These are phyloP conservation scores for Oryza australiensis DNA, from an alignment of 176 grass and related monocot genomes.

Conservation along the genomic window DNA sequence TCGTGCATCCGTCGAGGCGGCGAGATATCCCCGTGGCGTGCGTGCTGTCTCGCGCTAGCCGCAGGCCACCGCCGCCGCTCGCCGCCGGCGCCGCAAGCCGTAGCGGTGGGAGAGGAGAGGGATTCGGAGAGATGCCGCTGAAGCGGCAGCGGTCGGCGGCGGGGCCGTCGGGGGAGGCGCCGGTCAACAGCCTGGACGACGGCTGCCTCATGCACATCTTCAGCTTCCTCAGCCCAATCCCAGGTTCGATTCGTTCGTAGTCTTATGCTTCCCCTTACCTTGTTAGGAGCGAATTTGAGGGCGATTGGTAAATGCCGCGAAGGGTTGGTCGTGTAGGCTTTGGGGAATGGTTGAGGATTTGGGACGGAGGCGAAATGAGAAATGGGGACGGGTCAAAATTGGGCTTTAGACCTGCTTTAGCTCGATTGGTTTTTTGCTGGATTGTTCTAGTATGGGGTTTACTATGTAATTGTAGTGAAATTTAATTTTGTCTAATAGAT, in stretches of 20 bases:
- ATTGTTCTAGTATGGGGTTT: neutral
- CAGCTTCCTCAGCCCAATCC: slow-evolving; percentile 90
- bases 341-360: neutral
- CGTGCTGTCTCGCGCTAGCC: slow-evolving; percentile 11
- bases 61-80: slow-evolving; percentile 3
- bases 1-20: neutral
- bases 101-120: neutral
- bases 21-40: neutral
- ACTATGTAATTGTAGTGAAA: neutral
- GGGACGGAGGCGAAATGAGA: neutral
- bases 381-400: neutral
- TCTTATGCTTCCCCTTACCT: neutral
- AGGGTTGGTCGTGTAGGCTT: neutral
- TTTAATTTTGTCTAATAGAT: neutral
- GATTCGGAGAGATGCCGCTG: slow-evolving; percentile 31
- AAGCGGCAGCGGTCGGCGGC: slow-evolving; percentile 47
- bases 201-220: slow-evolving; percentile 99
- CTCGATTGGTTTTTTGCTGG: neutral
- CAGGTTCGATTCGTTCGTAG: slow-evolving; percentile 57
- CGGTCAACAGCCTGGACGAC: slow-evolving; percentile 69
- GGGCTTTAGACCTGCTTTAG: slow-evolving; percentile 4
- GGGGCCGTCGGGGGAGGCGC: slow-evolving; percentile 26
- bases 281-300: neutral
- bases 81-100: slow-evolving; percentile 16
- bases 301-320: neutral